These are phyloP conservation scores for Davidsoniella australis DNA, from an alignment of 2,329 filamentous ascomycete genomes.

Conservation along the genomic window DNA sequence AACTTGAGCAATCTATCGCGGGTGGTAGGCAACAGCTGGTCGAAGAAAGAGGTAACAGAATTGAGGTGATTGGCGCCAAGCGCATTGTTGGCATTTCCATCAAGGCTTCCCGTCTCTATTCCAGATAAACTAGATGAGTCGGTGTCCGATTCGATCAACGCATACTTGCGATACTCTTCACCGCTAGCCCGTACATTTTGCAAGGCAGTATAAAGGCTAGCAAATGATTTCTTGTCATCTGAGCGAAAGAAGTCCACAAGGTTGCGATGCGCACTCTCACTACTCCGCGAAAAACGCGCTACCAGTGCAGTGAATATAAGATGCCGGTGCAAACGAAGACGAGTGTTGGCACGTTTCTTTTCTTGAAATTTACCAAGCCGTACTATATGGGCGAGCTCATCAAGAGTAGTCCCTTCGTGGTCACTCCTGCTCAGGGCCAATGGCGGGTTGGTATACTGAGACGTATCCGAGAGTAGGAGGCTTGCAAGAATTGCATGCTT, in stretches of 20 bases:
- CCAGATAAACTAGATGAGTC: slow-evolving; percentile 27
- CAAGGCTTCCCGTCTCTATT: slow-evolving; percentile 22
- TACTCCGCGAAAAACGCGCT: slow-evolving; percentile 55
- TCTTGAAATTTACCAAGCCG: slow-evolving; percentile 66
- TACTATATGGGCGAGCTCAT: slow-evolving; percentile 63
- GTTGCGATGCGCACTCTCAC: slow-evolving; percentile 57
- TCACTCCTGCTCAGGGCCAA: slow-evolving; percentile 31
- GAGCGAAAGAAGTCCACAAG: slow-evolving; percentile 62
- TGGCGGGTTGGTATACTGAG: slow-evolving; percentile 46
- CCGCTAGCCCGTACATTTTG: slow-evolving; percentile 66
- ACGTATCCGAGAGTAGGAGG: slow-evolving; percentile 44
- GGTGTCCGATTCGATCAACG: slow-evolving; percentile 55
- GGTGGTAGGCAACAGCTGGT: slow-evolving; percentile 59
- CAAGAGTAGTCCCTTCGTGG: slow-evolving; percentile 49
- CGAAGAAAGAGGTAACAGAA: slow-evolving; percentile 37
- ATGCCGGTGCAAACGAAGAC: slow-evolving; percentile 56
- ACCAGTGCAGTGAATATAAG: slow-evolving; percentile 60
- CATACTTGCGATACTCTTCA: slow-evolving; percentile 53
- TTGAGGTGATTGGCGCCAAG: not conserved
- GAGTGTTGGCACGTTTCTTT: slow-evolving; percentile 57
- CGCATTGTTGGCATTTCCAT: slow-evolving; percentile 18
- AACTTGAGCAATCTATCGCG: slow-evolving; percentile 64
- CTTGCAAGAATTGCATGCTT: slow-evolving; percentile 14
- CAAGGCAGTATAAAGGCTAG: slow-evolving; percentile 56
- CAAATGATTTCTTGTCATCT: slow-evolving; percentile 65